A percentile compares a stretch with the other conserved stretches of the same genome.
These are phyloP conservation scores for Agaricus sinodeliciosus DNA, from an alignment of 768 basidiomycete genomes.

Conservation along the genomic window DNA sequence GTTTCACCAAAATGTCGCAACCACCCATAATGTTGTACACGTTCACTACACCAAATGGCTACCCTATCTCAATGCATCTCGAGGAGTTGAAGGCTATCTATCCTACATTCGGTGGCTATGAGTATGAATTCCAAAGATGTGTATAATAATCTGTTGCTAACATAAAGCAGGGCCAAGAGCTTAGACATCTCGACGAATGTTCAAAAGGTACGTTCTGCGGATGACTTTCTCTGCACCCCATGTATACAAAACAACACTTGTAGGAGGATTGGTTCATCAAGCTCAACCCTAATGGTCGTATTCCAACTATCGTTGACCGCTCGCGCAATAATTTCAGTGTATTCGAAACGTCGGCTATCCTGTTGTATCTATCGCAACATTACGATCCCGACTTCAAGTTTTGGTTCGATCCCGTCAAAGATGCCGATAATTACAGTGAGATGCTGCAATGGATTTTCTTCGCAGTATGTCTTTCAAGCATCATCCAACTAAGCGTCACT, in stretches of 20 bases:
- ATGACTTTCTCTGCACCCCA: background rate
- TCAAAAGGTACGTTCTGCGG: slow-evolving; percentile 54
- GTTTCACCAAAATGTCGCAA: slow-evolving; percentile 12
- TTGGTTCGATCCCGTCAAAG: slow-evolving; percentile 46
- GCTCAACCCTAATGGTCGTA: slow-evolving; percentile 67
- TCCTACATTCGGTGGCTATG: slow-evolving; percentile 41
- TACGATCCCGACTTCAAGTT: slow-evolving; percentile 74
- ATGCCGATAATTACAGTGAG: slow-evolving; percentile 60
- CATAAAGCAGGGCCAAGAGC: slow-evolving; percentile 32
- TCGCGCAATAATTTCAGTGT: slow-evolving; percentile 55
- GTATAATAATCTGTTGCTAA: background rate
- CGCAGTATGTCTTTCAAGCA: slow-evolving; percentile 32
- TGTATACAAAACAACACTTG: background rate
- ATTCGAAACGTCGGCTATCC: slow-evolving; percentile 77
- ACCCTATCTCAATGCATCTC: slow-evolving; percentile 42
- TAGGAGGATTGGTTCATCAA: slow-evolving; percentile 69
- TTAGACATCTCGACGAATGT: slow-evolving; percentile 56
- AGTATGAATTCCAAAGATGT: slow-evolving; percentile 25
- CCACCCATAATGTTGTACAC: slow-evolving; percentile 45
- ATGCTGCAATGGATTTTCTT: slow-evolving; percentile 88
- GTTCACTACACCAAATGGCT: slow-evolving; percentile 54
- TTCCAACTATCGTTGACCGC: slow-evolving; percentile 62
- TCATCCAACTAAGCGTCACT: background rate
- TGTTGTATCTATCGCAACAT: slow-evolving; percentile 76
- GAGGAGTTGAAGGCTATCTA: slow-evolving; percentile 60